Evolutionary conservation across 2,329 filamentous ascomycete species (phyloP).

Genomic region (Lasiodiplodia hormozganensis): DNA sequence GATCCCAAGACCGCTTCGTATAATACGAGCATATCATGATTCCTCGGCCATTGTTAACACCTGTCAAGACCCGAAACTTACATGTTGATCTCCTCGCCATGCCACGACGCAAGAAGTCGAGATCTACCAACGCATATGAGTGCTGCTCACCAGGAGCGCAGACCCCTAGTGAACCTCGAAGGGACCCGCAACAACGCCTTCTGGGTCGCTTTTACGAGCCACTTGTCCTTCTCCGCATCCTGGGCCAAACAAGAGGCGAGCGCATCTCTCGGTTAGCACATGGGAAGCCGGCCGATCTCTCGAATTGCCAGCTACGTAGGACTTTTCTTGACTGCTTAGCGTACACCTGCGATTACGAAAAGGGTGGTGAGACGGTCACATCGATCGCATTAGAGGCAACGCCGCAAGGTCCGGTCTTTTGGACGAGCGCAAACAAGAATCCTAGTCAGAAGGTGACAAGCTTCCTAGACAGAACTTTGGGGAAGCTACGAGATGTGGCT

Average conservation of each 20-base stretch:
- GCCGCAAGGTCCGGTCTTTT: background rate
- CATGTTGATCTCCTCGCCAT: background rate
- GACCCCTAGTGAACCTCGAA: background rate
- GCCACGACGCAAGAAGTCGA: background rate
- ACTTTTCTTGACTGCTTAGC: background rate
- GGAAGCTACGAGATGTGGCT: background rate
- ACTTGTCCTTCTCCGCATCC: background rate
- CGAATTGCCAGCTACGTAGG: background rate
- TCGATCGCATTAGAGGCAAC: background rate
- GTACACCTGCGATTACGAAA: conserved; percentile 2
- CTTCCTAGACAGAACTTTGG: background rate
- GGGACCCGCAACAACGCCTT: background rate
- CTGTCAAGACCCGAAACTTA: no score
- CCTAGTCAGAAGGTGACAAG: background rate
- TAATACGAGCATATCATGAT: no score
- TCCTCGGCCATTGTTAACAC: no score
- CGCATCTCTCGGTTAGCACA: background rate
- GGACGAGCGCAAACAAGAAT: background rate
- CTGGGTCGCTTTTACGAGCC: background rate
- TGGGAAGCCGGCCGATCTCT: background rate
- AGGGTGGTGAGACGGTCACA: background rate
- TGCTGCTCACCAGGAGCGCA: background rate
- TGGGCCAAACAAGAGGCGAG: background rate
- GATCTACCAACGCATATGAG: background rate
- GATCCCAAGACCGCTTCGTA: no score